Evolutionary conservation across 371 early-diverging fungal species (phyloP), one percentile per base, ranked within the genome.

Genomic region (Chytridiales sp.): DNA sequence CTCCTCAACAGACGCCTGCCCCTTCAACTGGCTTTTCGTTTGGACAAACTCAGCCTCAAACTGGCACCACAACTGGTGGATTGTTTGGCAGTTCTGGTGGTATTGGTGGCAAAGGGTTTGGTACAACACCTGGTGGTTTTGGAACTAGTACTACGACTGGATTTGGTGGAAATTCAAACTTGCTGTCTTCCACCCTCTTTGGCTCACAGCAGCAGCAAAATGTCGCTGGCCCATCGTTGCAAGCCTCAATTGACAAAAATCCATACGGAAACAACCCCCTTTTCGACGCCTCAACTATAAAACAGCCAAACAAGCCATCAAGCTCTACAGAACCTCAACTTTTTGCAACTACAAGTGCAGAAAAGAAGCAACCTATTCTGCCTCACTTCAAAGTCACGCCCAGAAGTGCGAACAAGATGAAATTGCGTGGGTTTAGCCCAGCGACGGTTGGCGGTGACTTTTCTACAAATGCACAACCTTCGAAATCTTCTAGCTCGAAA

Each of bases 191-290:
- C 6, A 21, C 40, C 17, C 36, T 43, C 21, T 17, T 22, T 43
- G 8, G 42, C 0, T 4, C 36, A 4, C 11, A 30, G 1, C 75
- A 67, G 26, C 71, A 70, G 17, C 74, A 60, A 27, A 72, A 74
- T 31, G 59, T 71, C 15, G 60, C 72, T 19, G 46, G 53, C 19
- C 58, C 56, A 2, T 24, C 58, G 4, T 63, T 92, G 49, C 75
- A 82, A 21, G 91, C 94, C 1, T 78, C 84, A 21, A 85, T 93
- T 47, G 92, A 92, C 55, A 77, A 80, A 44, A 85, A 85, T 53
- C 91, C 94, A 8, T 95, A 93, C 61, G 94, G 94, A 36, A 74
- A 70, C 54, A 91, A 86, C 52, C 87, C 93, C 19, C 73, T 94
- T 40, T 90, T 93, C 65, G 80, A 89, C 51, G 59, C 74, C 19